These are phyloP conservation scores for Ophiostoma angusticollis DNA, from an alignment of 2,329 filamentous ascomycete genomes.

Conservation along the genomic window DNA sequence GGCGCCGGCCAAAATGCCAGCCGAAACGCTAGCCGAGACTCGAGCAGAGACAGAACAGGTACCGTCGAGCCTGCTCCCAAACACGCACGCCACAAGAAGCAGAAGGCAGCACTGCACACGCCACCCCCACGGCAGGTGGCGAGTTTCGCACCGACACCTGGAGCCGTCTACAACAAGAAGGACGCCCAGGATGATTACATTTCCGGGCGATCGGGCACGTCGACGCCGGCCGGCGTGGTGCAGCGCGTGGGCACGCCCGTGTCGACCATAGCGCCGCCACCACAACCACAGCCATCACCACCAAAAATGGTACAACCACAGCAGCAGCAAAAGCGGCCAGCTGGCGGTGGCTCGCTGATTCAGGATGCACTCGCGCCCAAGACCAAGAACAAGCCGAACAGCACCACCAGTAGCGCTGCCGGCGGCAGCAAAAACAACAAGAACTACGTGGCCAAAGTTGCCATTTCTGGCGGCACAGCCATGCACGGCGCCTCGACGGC, in stretches of 20 bases:
- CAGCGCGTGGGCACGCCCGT: neutral
- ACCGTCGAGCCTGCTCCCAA: conserved; percentile 35
- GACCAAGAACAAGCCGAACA: conserved; percentile 40
- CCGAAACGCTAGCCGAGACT: neutral
- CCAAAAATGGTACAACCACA: neutral
- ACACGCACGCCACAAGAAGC: conserved; percentile 31
- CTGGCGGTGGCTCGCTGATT: conserved; percentile 65
- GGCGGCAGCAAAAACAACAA: neutral
- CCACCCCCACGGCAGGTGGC: conserved; percentile 51
- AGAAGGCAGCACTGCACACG: conserved; percentile 52
- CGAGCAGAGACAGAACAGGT: too few species aligned
- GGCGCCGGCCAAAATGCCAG: neutral
- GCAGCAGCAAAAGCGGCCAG: conserved; percentile 23
- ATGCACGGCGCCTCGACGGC: conserved; percentile 73
- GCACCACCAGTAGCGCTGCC: neutral
- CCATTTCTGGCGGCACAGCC: conserved; percentile 61
- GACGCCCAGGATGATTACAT: conserved; percentile 62
- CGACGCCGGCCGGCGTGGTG: conserved; percentile 18
- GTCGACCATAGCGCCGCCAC: conserved; percentile 32
- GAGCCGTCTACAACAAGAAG: conserved; percentile 63
- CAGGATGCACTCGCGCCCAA: conserved; percentile 52
- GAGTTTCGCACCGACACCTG: conserved; percentile 49
- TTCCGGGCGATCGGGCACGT: conserved; percentile 31
- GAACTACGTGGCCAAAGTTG: conserved; percentile 44
- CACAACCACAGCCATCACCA: neutral